These are phyloP conservation scores for Mycena olivaceomarginata DNA, from an alignment of 768 basidiomycete species.

Conservation along the genomic window DNA sequence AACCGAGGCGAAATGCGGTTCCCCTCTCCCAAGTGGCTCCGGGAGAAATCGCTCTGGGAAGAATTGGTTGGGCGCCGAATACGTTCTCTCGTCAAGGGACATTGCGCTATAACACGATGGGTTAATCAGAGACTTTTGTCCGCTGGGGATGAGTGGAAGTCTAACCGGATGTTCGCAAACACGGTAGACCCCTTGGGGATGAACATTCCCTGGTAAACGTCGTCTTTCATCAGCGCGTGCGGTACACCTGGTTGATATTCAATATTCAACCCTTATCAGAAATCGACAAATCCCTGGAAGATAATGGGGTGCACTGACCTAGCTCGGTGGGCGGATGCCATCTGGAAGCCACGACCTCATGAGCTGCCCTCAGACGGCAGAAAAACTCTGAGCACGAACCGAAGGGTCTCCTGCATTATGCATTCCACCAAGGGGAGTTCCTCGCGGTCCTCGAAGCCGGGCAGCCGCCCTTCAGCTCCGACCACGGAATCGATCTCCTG, in stretches of 20 bases:
- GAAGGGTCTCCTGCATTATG: slow-evolving; percentile 44
- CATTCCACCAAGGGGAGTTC: slow-evolving; percentile 50
- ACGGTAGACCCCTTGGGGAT: slow-evolving; percentile 56
- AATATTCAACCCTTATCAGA: background rate
- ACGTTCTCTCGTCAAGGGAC: slow-evolving; percentile 46
- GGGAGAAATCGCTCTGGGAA: slow-evolving; percentile 51
- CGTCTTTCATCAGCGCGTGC: slow-evolving; percentile 47
- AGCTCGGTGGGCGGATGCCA: background rate
- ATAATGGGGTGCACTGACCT: background rate
- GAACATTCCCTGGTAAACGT: slow-evolving; percentile 56
- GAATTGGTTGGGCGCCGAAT: slow-evolving; percentile 30
- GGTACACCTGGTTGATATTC: slow-evolving; percentile 46
- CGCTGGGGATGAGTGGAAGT: background rate
- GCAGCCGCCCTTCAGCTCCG: slow-evolving; percentile 50
- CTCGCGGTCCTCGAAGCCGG: slow-evolving; percentile 47
- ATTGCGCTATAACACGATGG: slow-evolving; percentile 43
- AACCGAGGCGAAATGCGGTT: slow-evolving; percentile 40
- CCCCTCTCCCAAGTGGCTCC: slow-evolving; percentile 36
- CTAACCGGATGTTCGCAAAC: slow-evolving; percentile 49
- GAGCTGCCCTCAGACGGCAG: background rate
- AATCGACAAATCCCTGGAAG: background rate
- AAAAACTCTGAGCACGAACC: slow-evolving; percentile 1
- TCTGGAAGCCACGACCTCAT: background rate
- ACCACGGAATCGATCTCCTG: slow-evolving; percentile 55
- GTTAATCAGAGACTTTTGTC: background rate